Evolutionary conservation across 2,329 filamentous ascomycete species (phyloP).

Genomic region (Cercospora sojina): DNA sequence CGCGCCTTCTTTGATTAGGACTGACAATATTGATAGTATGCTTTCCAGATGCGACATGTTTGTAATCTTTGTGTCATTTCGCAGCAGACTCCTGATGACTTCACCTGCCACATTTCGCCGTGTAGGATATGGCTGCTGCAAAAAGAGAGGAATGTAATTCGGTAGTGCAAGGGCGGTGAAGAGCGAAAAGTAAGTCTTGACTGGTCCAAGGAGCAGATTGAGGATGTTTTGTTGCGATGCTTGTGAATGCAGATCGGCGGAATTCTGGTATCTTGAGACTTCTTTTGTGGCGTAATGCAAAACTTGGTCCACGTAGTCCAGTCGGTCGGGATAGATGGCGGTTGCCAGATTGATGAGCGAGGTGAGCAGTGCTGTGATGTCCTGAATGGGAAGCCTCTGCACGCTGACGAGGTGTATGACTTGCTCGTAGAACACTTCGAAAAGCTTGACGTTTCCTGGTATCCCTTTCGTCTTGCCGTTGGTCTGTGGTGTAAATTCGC

Average conservation of each 20-base stretch:
- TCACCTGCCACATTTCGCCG: slow-evolving; percentile 87
- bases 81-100: slow-evolving; percentile 77
- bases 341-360: slow-evolving; percentile 90
- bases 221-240: slow-evolving; percentile 86
- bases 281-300: slow-evolving; percentile 84
- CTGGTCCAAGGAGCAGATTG: slow-evolving; percentile 82
- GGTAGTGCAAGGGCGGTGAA: slow-evolving; percentile 95
- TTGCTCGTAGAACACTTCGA: slow-evolving; percentile 96
- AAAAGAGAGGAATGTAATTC: slow-evolving; percentile 84
- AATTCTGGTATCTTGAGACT: slow-evolving; percentile 84
- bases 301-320: slow-evolving; percentile 95
- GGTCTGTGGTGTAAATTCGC: slow-evolving; percentile 30
- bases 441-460: slow-evolving; percentile 78
- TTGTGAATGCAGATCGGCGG: slow-evolving; percentile 88
- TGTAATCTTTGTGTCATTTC: slow-evolving; percentile 75
- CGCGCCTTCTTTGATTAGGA: slow-evolving; percentile 89
- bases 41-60: slow-evolving; percentile 80
- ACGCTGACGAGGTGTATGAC: slow-evolving; percentile 91
- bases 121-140: slow-evolving; percentile 90
- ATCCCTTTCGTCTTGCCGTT: slow-evolving; percentile 57
- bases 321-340: slow-evolving; percentile 87
- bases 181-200: slow-evolving; percentile 85
- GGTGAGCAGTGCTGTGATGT: slow-evolving; percentile 90
- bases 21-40: slow-evolving; percentile 81
- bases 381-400: slow-evolving; percentile 86